phyloP scores from a whole-genome alignment of 495 filamentous ascomycete species.

The Penicillium mononematosum region DNA sequence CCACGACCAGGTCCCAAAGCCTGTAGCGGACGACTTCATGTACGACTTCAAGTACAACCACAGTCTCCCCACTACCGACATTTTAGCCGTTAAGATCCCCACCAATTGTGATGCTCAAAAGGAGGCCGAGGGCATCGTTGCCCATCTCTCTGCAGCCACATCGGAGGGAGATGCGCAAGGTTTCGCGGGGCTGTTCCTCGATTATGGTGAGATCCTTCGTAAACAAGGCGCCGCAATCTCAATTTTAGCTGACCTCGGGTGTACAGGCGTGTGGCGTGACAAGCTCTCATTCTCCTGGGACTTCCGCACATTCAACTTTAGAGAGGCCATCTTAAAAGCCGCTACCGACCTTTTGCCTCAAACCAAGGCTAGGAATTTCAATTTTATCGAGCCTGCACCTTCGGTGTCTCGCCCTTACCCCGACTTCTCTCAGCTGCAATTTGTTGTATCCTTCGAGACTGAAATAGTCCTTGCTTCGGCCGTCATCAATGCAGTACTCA shows the following conservation, averaged over 20 bases:
- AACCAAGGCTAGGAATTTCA: slow-evolving; percentile 25
- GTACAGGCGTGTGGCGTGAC: slow-evolving; percentile 27
- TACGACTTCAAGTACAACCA: slow-evolving; percentile 40
- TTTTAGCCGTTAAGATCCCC: slow-evolving; percentile 19
- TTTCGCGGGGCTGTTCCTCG: slow-evolving; percentile 24
- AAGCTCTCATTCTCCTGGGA: slow-evolving; percentile 30
- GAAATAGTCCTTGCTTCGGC: slow-evolving; percentile 25
- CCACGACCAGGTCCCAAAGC: slow-evolving; percentile 13
- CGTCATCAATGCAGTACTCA: slow-evolving; percentile 28
- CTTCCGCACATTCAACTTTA: slow-evolving; percentile 28
- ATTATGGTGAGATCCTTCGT: slow-evolving; percentile 21
- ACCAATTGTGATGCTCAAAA: slow-evolving; percentile 21
- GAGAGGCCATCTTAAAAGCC: slow-evolving; percentile 23
- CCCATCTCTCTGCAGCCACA: slow-evolving; percentile 13
- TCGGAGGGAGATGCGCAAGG: slow-evolving; percentile 17
- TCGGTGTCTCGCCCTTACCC: slow-evolving; percentile 22
- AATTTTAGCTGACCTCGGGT: slow-evolving; percentile 9
- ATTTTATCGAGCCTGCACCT: slow-evolving; percentile 24
- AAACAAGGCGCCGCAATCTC: not conserved
- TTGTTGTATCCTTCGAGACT: slow-evolving; percentile 27
- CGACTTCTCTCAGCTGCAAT: slow-evolving; percentile 25
- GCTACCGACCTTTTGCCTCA: slow-evolving; percentile 26
- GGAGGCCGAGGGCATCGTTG: slow-evolving; percentile 21
- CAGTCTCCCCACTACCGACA: slow-evolving; percentile 21
- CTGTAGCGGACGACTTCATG: slow-evolving; percentile 23